Base-by-base conservation (phyloP, 768 basidiomycete species). In the Sarcodon aspratus region DNA sequence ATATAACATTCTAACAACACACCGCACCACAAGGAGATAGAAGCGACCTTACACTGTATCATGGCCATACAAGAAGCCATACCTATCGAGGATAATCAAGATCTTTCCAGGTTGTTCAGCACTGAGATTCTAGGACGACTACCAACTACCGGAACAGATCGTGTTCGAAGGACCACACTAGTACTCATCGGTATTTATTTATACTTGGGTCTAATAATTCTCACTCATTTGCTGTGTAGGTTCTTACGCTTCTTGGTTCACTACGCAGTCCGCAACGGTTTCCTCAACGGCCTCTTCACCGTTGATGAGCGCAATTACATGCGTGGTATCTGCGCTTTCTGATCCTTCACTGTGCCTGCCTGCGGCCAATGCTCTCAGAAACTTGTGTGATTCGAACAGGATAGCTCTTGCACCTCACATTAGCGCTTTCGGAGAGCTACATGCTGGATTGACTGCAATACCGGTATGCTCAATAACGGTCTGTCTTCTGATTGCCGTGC, bases 321-420 rank as follows among this genome's bases (percentile, higher is more conserved):
- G 83, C 58, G 80, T 90, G 31, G 80, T 82, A 0, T 68, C 79
- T 12, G 84, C 85, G 3, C 66, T 94, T 21, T 68, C 78, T 0
- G 87, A 88, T 52, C 75, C 74, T 6, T 63, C 65, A 32, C 69
- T 83, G 32, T 86, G 76, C 59, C 73, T 79, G 0, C 73, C 79
- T 7, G 90, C 91, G 1, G 91, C 92, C 0, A 82, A 82, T 45
- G 80, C 90, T 0, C 71, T 97, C 27, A 80, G 88, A 36, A 85
- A 90, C 48, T 64, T 96, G 3, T 96, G 94, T 57, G 93, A 96
- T 63, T 80, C 88, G 36, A 96, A 96, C 60, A 71, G 94, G 47
- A 71, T 71, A n/a, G 85, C 82, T 9, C 70, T 96, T 10, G 87
- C 90, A 1, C 77, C 80, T 6, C 89, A 90, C 56, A 90, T 96